phyloP scores from a whole-genome alignment of 768 basidiomycete species.

The Thelephora ganbajun region DNA sequence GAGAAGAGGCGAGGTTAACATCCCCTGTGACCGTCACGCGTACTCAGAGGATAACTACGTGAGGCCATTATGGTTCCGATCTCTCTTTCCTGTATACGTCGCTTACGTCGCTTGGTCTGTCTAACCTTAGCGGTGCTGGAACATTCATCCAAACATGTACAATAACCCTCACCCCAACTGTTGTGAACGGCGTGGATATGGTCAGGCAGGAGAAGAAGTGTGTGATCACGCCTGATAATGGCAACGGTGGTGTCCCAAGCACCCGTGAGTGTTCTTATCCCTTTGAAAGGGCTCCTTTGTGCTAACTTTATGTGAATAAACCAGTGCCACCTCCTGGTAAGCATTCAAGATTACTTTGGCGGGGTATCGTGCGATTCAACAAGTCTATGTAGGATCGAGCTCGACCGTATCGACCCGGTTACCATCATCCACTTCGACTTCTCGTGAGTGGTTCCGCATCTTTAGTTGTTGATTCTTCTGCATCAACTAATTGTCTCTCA shows the following conservation, averaged over 20 bases:
- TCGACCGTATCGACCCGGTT: no score
- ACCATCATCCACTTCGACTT: no score
- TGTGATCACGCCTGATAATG: constrained; percentile 4
- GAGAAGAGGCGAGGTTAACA: background rate
- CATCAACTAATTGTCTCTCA: no score
- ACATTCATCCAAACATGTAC: constrained; percentile 21
- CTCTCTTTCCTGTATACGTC: background rate
- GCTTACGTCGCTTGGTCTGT: background rate
- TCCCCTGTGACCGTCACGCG: background rate
- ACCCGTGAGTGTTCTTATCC: background rate
- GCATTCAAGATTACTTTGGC: background rate
- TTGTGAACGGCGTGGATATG: constrained; percentile 14
- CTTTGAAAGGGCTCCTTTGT: background rate
- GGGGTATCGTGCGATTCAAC: background rate
- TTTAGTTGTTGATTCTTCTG: no score
- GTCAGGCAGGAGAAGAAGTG: constrained; percentile 19
- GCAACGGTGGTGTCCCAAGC: background rate
- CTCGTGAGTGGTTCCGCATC: no score
- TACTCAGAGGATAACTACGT: background rate
- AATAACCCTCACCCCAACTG: constrained; percentile 21
- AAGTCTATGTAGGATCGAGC: no score
- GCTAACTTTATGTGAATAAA: background rate
- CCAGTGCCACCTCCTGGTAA: background rate
- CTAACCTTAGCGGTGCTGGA: constrained; percentile 11
- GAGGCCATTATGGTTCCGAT: background rate